These are phyloP conservation scores for Apiospora rasikravindrae DNA, from an alignment of 2,329 filamentous ascomycete genomes.

Conservation along the genomic window DNA sequence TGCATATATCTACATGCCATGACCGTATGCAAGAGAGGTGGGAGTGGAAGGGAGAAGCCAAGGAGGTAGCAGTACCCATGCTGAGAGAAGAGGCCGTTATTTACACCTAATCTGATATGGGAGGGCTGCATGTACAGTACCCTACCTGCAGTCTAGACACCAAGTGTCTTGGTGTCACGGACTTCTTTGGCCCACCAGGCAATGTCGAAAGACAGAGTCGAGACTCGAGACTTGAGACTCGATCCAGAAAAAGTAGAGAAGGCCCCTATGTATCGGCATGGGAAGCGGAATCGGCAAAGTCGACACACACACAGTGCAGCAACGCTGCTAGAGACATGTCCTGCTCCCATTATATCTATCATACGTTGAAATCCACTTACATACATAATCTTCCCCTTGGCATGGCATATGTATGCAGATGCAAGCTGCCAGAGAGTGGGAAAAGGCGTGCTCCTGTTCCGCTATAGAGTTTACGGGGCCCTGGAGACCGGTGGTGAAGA, in stretches of 20 bases:
- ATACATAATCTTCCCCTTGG: background rate
- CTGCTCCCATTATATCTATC: background rate
- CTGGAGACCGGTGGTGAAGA: background rate
- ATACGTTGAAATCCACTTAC: background rate
- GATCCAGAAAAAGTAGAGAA: conserved; percentile 2
- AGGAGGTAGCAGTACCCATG: background rate
- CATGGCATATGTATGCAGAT: conserved; percentile 1
- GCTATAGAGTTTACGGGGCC: background rate
- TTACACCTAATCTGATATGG: background rate
- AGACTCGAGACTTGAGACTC: conserved; percentile 12
- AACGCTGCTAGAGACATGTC: background rate
- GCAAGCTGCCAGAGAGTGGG: background rate
- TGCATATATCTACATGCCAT: background rate
- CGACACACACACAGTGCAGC: conserved; percentile 6
- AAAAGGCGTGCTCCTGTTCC: background rate
- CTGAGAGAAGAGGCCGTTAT: background rate
- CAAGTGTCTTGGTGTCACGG: background rate
- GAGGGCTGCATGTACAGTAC: background rate
- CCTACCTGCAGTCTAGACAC: background rate
- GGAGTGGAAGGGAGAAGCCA: too few species aligned
- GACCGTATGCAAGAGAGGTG: background rate
- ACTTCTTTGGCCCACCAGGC: background rate
- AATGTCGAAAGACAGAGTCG: conserved; percentile 12
- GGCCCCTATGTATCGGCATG: conserved; percentile 3
- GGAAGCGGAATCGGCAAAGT: conserved; percentile 5